A percentile compares a stretch with the other conserved stretches of the same genome.
These are phyloP conservation scores for Juncus effusus DNA, from an alignment of 176 grass and related monocot species.

Conservation along the genomic window DNA sequence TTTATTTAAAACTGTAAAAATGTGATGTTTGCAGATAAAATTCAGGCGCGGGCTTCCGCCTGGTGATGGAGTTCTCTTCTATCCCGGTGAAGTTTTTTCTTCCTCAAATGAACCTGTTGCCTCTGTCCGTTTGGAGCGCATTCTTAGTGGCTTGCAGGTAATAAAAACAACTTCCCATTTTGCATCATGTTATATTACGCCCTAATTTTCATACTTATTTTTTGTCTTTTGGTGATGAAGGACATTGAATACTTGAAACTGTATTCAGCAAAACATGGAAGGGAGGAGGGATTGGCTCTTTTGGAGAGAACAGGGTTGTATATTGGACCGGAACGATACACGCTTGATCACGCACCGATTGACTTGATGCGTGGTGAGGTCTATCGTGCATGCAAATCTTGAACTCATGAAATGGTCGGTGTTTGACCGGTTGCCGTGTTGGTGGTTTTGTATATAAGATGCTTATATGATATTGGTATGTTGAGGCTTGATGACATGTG, in stretches of 20 bases:
- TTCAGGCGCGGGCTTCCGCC: constrained; percentile 93
- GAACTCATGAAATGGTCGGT: not conserved
- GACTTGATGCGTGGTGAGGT: constrained; percentile 82
- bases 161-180: not conserved
- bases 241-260: constrained; percentile 93
- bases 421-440: not conserved
- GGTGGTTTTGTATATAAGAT: not conserved
- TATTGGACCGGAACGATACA: constrained; percentile 68
- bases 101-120: constrained; percentile 81
- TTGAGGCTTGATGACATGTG: not conserved
- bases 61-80: constrained; percentile 89
- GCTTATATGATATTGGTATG: not conserved
- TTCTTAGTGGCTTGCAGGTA: constrained; percentile 99
- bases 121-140: constrained; percentile 76
- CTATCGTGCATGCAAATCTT: constrained; percentile 71
- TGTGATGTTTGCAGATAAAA: constrained; percentile 44
- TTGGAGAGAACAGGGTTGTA: constrained; percentile 68
- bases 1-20: not conserved
- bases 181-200: not conserved
- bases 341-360: constrained; percentile 72
- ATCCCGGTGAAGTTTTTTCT: constrained; percentile 96
- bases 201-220: not conserved
- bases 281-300: constrained; percentile 62
- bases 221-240: constrained; percentile 29
- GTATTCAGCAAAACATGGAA: constrained; percentile 71